These are phyloP conservation scores for Lecanicillium sp. DNA, from an alignment of 2,329 filamentous ascomycete species.

Conservation along the genomic window DNA sequence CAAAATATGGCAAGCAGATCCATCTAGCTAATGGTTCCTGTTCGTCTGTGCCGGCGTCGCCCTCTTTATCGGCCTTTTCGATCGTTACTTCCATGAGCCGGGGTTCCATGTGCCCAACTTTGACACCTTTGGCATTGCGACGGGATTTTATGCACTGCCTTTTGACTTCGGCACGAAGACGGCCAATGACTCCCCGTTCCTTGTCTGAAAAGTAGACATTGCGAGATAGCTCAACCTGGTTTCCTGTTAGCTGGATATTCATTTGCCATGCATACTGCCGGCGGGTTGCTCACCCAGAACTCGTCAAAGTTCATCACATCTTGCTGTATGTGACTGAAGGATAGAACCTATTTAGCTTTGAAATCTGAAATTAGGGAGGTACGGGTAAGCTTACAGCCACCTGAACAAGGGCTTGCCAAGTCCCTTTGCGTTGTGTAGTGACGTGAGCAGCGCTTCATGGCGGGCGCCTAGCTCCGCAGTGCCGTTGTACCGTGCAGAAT, in stretches of 20 bases:
- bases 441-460: constrained; percentile 26
- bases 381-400: constrained; percentile 27
- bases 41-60: constrained; percentile 7
- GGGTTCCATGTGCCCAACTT: constrained; percentile 34
- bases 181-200: constrained; percentile 25
- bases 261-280: no score
- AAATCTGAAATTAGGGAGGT: accelerated
- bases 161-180: constrained; percentile 30
- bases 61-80: constrained; percentile 15
- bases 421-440: constrained; percentile 24
- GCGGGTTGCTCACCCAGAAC: constrained; percentile 24
- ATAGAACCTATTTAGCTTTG: no score
- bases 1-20: constrained; percentile 41
- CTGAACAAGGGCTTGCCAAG: constrained; percentile 28
- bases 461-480: constrained; percentile 26
- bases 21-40: constrained; percentile 21
- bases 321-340: constrained; percentile 32
- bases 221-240: constrained; percentile 27
- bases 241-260: not conserved
- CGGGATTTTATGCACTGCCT: constrained; percentile 27
- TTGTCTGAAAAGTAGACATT: constrained; percentile 23
- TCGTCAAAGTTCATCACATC: constrained; percentile 34
- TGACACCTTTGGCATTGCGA: constrained; percentile 27
- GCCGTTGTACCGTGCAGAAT: constrained; percentile 29
- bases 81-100: constrained; percentile 28